Evolutionary conservation across 345 rosid genomes (phyloP), one percentile per base, ranked within the genome.

Genomic region (Pugionium cornutum): DNA sequence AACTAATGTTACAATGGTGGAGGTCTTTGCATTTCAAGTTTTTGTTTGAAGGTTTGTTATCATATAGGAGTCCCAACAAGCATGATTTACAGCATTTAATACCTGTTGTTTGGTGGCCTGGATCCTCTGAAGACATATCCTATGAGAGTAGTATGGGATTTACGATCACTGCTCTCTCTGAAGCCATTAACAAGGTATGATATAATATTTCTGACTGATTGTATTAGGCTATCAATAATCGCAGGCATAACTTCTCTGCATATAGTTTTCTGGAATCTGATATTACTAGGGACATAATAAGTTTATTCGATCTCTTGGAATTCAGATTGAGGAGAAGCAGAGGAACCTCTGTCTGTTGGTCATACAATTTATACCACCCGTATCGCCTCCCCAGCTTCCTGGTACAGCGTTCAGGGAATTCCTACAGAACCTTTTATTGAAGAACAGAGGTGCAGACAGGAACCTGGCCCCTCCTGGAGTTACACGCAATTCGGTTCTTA

Each of bases 41-140:
- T 63, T 62, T 90, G 71, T 88, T 89, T 52, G 99, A 89, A 83
- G 84, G 96, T 58, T 85, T 94, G 82, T 80, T 94, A 65, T 85
- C 96, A 6, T 83, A 76, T 47, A 84, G 85, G 79, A 84, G 70
- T 70, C 85, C 90, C 63, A 94, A 82, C 72, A 86, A 79, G 70
- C 92, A 83, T 79, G 99, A 94, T 68, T 87, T 94, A 55, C 96
- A 88, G 70, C 77, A 79, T 66, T 70, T 94, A 72, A 79, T 94
- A 81, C 96, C 96, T 66, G 85, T 87, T 78, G 95, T 90, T 76
- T 94, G 97, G 97, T 94, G 99, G 99, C 91, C 97, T 80, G 90
- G 99, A 54, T 88, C 97, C 59, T 82, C 75, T 70, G 99, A 94
- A 76, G 96, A 86, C 66, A 65, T 81, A 32, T 86, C 90, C 53